Percentiles rank a stretch among this genome's conserved stretches.
Evolutionary conservation across 306 rosid species (phyloP).

Genomic region (Alnus glutinosa): DNA sequence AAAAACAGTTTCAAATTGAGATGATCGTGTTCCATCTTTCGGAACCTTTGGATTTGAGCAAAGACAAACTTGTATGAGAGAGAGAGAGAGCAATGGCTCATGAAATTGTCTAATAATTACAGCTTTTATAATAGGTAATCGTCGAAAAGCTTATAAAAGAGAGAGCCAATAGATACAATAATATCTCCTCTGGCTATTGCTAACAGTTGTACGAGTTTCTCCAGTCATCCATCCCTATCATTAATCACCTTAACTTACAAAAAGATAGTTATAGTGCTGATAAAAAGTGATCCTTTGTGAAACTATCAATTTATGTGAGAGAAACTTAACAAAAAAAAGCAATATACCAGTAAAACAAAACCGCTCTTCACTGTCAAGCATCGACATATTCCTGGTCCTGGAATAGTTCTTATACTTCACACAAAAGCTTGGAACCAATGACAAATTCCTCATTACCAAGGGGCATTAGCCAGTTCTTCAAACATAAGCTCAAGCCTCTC

Average conservation of each 20-base stretch:
- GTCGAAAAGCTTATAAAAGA: background rate
- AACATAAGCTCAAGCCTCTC: conserved; percentile 33
- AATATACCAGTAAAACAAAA: background rate
- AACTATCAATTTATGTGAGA: no score
- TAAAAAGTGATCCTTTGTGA: background rate
- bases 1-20: no score
- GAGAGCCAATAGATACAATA: background rate
- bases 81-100: background rate
- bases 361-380: background rate
- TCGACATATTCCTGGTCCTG: background rate
- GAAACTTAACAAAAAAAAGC: background rate
- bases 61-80: background rate
- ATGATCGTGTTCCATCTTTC: no score
- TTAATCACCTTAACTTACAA: no score
- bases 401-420: background rate
- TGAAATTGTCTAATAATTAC: background rate
- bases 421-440: background rate
- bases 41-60: no score
- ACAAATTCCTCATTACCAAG: conserved; percentile 42
- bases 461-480: conserved; percentile 42
- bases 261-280: background rate
- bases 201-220: background rate
- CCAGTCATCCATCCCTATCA: background rate
- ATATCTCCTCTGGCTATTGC: background rate
- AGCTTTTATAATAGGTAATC: background rate